Conservation (phyloP, 768 basidiomycete genomes). For the Hericium coralloides region DNA sequence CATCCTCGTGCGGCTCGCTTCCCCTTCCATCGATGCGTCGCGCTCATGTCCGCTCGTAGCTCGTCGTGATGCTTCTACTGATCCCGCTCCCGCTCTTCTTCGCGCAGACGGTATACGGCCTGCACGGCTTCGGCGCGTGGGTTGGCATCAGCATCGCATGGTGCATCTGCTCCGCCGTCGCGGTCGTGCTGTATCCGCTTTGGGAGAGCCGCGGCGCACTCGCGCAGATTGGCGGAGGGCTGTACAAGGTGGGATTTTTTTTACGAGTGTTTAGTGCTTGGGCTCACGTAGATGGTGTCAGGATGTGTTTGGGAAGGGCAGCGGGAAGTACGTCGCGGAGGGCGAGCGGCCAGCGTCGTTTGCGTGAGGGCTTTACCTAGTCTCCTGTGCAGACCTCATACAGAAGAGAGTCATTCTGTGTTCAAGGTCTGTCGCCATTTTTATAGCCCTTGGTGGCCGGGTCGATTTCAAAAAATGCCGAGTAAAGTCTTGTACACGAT, state of each 20-base stretch:
- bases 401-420: too few species aligned
- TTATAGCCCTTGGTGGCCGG: too few species aligned
- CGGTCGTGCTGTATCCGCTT: constrained; percentile 79
- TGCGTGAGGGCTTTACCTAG: too few species aligned
- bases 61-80: constrained; percentile 55
- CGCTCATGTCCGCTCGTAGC: constrained; percentile 24
- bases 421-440: too few species aligned
- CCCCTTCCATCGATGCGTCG: constrained; percentile 1
- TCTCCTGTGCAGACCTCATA: too few species aligned
- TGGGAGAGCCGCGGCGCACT: constrained; percentile 76
- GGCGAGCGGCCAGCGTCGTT: too few species aligned
- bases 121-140: constrained; percentile 66
- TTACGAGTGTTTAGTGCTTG: neutral
- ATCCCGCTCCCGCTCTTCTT: constrained; percentile 87
- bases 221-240: constrained; percentile 44
- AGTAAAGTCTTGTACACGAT: too few species aligned
- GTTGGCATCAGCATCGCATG: constrained; percentile 76
- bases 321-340: neutral
- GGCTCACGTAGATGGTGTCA: neutral
- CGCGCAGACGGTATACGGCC: constrained; percentile 60
- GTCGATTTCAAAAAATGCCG: too few species aligned
- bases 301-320: neutral
- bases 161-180: constrained; percentile 68
- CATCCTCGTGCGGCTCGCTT: constrained; percentile 40
- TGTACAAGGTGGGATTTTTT: constrained; percentile 46